phyloP scores from a whole-genome alignment of 805 yeast genomes.

The Candida montana region DNA sequence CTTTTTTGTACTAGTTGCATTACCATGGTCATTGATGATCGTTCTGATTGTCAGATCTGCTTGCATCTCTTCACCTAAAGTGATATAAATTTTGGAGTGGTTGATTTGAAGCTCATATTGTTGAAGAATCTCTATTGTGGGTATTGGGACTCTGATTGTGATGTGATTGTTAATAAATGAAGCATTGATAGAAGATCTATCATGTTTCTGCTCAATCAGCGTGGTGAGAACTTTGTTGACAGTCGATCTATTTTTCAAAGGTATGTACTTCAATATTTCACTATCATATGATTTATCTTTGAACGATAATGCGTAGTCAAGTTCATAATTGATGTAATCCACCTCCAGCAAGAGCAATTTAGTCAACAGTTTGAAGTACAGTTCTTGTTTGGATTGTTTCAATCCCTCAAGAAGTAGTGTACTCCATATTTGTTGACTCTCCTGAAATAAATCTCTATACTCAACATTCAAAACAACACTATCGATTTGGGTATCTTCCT shows the following conservation, averaged over 20 bases:
- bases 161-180: conserved; percentile 21
- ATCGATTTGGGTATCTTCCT: conserved; percentile 26
- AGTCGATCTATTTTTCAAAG: not conserved
- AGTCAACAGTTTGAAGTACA: conserved; percentile 1
- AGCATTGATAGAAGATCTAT: not conserved
- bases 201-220: not conserved
- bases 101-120: conserved; percentile 39
- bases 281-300: not conserved
- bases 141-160: conserved; percentile 55
- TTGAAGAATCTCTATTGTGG: conserved; percentile 56
- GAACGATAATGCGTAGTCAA: conserved; percentile 2
- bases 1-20: conserved; percentile 11
- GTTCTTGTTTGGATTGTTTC: conserved; percentile 3
- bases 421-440: conserved; percentile 31
- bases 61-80: conserved; percentile 61
- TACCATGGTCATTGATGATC: conserved; percentile 20
- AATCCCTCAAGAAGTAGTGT: conserved; percentile 11
- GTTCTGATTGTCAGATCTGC: conserved; percentile 36
- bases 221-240: not conserved
- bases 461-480: conserved; percentile 37
- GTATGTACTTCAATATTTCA: not conserved
- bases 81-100: conserved; percentile 35
- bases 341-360: not conserved
- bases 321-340: conserved; percentile 8
- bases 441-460: conserved; percentile 43